A percentile compares a stretch with the other conserved stretches of the same genome.
These are phyloP conservation scores for Nicotiana otophora DNA, from an alignment of 257 asterid genomes.

Conservation along the genomic window DNA sequence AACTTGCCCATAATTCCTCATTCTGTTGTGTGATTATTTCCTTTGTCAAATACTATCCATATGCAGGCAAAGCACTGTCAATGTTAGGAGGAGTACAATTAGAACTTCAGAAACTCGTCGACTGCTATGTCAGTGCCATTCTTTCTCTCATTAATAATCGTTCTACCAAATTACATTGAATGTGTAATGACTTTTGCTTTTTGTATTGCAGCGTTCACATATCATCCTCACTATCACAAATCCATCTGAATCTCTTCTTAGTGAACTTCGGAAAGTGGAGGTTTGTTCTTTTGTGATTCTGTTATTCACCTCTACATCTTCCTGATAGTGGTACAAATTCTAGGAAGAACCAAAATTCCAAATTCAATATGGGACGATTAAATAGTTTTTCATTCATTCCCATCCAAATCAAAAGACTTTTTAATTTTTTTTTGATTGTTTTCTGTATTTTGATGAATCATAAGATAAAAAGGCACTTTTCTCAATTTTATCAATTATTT, in stretches of 20 bases:
- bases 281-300: constrained; percentile 32
- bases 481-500: too few species aligned
- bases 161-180: background rate
- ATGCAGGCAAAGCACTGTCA: constrained; percentile 69
- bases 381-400: too few species aligned
- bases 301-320: constrained; percentile 8
- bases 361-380: too few species aligned
- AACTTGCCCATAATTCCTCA: constrained; percentile 1
- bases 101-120: constrained; percentile 85
- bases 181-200: constrained; percentile 30
- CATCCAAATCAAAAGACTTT: too few species aligned
- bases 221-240: constrained; percentile 77
- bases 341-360: too few species aligned
- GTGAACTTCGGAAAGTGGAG: constrained; percentile 97
- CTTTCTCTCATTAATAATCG: background rate
- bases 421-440: too few species aligned
- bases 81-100: constrained; percentile 75
- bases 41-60: constrained; percentile 8
- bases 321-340: background rate
- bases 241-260: constrained; percentile 94
- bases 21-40: constrained; percentile 1
- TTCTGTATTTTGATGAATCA: too few species aligned
- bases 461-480: too few species aligned
- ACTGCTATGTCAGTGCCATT: constrained; percentile 60
- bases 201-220: constrained; percentile 67